Evolutionary conservation across 371 early-diverging fungal species (phyloP).

Genomic region (Rhizopus arrhizus): DNA sequence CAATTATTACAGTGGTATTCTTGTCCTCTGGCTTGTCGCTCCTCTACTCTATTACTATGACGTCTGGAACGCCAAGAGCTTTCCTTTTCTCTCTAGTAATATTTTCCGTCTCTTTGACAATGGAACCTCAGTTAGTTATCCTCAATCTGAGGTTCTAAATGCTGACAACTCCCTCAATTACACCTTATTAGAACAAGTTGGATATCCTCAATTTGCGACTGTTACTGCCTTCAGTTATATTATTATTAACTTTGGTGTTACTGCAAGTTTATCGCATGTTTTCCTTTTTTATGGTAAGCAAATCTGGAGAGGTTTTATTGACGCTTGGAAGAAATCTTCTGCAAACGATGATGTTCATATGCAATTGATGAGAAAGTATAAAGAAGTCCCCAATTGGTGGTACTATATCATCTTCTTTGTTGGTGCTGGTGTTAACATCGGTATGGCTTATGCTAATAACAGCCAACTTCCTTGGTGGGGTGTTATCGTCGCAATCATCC

Average conservation of each 20-base stretch:
- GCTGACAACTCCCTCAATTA: constrained; percentile 40
- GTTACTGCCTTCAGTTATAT: constrained; percentile 31
- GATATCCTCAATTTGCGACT: constrained; percentile 38
- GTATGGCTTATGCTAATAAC: constrained; percentile 56
- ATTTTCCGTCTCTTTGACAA: constrained; percentile 37
- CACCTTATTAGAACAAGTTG: constrained; percentile 39
- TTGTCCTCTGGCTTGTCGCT: constrained; percentile 38
- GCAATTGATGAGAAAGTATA: constrained; percentile 34
- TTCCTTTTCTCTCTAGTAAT: constrained; percentile 46
- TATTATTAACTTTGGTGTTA: constrained; percentile 47
- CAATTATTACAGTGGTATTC: constrained; percentile 43
- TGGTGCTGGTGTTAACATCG: constrained; percentile 64
- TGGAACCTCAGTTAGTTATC: constrained; percentile 33
- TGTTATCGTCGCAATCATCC: constrained; percentile 65
- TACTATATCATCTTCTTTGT: constrained; percentile 62
- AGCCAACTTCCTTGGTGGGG: constrained; percentile 73
- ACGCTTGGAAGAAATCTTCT: neutral
- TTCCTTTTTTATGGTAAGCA: constrained; percentile 48
- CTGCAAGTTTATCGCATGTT: constrained; percentile 58
- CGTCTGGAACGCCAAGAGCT: constrained; percentile 52
- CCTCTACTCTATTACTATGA: constrained; percentile 43
- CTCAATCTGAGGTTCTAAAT: constrained; percentile 45
- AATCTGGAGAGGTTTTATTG: constrained; percentile 18
- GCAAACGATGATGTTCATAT: constrained; percentile 32
- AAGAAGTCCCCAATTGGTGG: constrained; percentile 76